These are phyloP conservation scores for Monosporascus sp. DNA, from an alignment of 2,329 filamentous ascomycete species.

Conservation along the genomic window DNA sequence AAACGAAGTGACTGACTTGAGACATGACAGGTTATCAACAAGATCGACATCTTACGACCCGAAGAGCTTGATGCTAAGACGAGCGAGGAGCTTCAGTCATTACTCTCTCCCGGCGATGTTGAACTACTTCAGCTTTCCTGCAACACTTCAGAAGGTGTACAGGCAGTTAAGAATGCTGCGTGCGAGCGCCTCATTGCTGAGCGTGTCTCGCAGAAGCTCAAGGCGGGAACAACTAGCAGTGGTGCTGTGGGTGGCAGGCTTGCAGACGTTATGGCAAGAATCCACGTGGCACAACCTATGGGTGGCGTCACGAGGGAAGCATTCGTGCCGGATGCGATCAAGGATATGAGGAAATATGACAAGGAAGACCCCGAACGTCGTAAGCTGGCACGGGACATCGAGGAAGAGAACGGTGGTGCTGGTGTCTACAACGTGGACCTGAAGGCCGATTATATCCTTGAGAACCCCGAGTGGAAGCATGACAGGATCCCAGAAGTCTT, in stretches of 20 bases:
- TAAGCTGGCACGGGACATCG: slow-evolving; percentile 76
- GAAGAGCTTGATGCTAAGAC: slow-evolving; percentile 79
- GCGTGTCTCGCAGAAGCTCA: slow-evolving; percentile 91
- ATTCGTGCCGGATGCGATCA: slow-evolving; percentile 82
- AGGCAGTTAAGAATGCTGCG: slow-evolving; percentile 88
- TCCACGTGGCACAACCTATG: slow-evolving; percentile 94
- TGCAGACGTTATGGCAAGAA: slow-evolving; percentile 85
- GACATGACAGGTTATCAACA: slow-evolving; percentile 67
- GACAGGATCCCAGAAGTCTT: slow-evolving; percentile 93
- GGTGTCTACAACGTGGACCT: slow-evolving; percentile 96
- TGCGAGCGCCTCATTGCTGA: slow-evolving; percentile 92
- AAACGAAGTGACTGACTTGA: not conserved
- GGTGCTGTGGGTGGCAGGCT: slow-evolving; percentile 76
- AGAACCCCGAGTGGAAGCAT: slow-evolving; percentile 88
- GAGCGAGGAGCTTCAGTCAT: slow-evolving; percentile 69
- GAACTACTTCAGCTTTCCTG: slow-evolving; percentile 92
- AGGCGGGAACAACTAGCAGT: slow-evolving; percentile 74
- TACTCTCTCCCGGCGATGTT: slow-evolving; percentile 83
- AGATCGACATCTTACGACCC: slow-evolving; percentile 86
- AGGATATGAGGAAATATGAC: slow-evolving; percentile 81
- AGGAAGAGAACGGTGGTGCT: slow-evolving; percentile 87
- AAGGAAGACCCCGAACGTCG: slow-evolving; percentile 81
- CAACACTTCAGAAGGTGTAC: slow-evolving; percentile 90
- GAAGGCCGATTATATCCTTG: slow-evolving; percentile 80
- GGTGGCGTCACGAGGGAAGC: slow-evolving; percentile 72